Evolutionary conservation across 768 basidiomycete genomes (phyloP).

Genomic region (Fistulinella prunicolor): DNA sequence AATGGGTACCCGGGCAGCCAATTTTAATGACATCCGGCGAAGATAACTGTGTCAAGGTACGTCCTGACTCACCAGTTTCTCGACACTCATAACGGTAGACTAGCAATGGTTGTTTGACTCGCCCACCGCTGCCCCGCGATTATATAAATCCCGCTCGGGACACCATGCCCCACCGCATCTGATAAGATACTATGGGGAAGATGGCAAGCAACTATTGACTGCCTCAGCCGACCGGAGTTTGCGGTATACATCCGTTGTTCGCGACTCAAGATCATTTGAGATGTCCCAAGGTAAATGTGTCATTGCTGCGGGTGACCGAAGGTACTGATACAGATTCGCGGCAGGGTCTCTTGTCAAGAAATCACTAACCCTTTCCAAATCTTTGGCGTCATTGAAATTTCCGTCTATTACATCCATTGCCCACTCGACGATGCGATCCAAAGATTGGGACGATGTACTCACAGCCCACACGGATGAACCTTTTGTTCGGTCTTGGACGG

Average conservation of each 20-base stretch:
- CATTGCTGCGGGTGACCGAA: neutral
- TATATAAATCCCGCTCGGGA: conserved; percentile 90
- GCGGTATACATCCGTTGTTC: conserved; percentile 86
- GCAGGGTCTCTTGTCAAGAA: conserved; percentile 82
- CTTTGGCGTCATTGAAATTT: conserved; percentile 80
- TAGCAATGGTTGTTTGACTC: conserved; percentile 99
- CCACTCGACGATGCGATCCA: conserved; percentile 74
- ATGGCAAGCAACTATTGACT: conserved; percentile 91
- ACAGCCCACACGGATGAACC: conserved; percentile 86
- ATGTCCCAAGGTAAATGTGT: conserved; percentile 75
- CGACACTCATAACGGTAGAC: conserved; percentile 5
- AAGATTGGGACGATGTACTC: conserved; percentile 97
- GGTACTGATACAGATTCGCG: conserved; percentile 3
- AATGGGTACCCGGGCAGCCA: conserved; percentile 94
- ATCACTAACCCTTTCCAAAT: conserved; percentile 72
- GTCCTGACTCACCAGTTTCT: conserved; percentile 1
- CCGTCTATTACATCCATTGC: conserved; percentile 76
- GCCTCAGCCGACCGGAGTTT: conserved; percentile 87
- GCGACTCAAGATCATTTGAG: conserved; percentile 94
- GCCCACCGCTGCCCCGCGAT: conserved; percentile 76
- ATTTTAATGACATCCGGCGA: conserved; percentile 85
- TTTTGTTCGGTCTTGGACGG: conserved; percentile 84
- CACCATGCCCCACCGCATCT: conserved; percentile 89
- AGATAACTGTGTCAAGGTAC: conserved; percentile 94
- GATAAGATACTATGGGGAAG: conserved; percentile 94